Conservation (phyloP, 1,284 basidiomycete species). For the Cryptococcus wingfieldii region DNA sequence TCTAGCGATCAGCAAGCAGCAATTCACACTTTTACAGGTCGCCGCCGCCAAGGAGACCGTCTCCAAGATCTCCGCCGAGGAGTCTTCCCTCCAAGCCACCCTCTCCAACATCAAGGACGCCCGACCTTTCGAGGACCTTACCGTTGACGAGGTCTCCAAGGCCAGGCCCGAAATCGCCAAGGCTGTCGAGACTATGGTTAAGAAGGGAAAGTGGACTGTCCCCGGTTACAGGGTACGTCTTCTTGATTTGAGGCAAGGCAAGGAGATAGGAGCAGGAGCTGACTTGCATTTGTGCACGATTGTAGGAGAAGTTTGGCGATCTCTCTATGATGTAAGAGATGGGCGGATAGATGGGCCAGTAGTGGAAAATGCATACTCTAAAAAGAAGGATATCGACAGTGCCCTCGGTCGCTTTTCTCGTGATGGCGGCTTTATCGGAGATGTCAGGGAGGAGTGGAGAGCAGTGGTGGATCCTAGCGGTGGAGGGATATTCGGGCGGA, state of each 20-base stretch:
- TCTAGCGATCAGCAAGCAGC: background rate
- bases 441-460: too few species aligned
- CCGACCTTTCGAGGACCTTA: slow-evolving; percentile 95
- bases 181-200: slow-evolving; percentile 93
- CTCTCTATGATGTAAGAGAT: slow-evolving; percentile 72
- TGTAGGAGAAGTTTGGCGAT: slow-evolving; percentile 89
- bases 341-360: background rate
- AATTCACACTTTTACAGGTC: slow-evolving; percentile 56
- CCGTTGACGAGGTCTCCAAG: slow-evolving; percentile 80
- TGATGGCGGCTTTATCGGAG: too few species aligned
- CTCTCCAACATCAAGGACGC: slow-evolving; percentile 97
- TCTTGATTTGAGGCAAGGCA: background rate
- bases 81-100: slow-evolving; percentile 87
- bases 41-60: slow-evolving; percentile 87
- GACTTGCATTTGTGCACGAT: slow-evolving; percentile 3
- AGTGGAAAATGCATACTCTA: slow-evolving; percentile 13
- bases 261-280: slow-evolving; percentile 1
- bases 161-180: slow-evolving; percentile 90
- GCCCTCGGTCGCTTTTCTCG: too few species aligned
- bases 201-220: slow-evolving; percentile 98
- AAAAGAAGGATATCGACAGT: background rate
- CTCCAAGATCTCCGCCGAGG: slow-evolving; percentile 85
- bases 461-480: too few species aligned
- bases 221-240: slow-evolving; percentile 62
- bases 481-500: too few species aligned